A percentile compares a stretch with the other conserved stretches of the same genome.
These are phyloP conservation scores for Russula abietina DNA, from an alignment of 768 basidiomycete species.

Conservation along the genomic window DNA sequence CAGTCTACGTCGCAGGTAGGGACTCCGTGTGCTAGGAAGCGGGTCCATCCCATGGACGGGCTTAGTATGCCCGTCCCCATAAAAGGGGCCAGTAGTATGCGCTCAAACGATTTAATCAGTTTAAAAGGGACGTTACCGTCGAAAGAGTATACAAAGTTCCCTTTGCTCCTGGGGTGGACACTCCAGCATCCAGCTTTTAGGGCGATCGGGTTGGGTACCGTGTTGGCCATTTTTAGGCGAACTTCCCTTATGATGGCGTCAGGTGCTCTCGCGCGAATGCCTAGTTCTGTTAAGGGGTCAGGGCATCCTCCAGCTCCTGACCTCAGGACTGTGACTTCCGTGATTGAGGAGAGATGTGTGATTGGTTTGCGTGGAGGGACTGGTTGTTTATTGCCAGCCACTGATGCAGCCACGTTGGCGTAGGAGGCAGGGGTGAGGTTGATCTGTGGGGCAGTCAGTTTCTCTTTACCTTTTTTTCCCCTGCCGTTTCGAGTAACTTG, in stretches of 20 bases:
- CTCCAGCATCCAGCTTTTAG: not conserved
- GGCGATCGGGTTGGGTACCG: not conserved
- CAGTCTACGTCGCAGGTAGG: not conserved
- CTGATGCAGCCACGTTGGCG: too few species aligned
- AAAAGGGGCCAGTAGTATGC: not conserved
- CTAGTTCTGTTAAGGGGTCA: too few species aligned
- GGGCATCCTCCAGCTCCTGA: too few species aligned
- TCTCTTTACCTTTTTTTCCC: too few species aligned
- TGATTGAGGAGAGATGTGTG: too few species aligned
- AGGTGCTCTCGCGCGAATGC: too few species aligned
- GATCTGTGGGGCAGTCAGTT: too few species aligned
- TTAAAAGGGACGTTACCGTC: not conserved
- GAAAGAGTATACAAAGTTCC: not conserved
- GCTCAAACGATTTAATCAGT: fast-evolving
- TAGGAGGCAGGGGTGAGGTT: too few species aligned
- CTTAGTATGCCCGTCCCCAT: not conserved
- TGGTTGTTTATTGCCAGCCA: too few species aligned
- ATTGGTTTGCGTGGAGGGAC: too few species aligned
- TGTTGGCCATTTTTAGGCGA: not conserved
- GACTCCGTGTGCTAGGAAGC: not conserved
- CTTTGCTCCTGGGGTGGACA: not conserved
- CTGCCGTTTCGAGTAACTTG: too few species aligned
- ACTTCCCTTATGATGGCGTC: not conserved
- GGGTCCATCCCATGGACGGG: not conserved
- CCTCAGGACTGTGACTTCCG: too few species aligned